Conservation (phyloP, 306 rosid species). For the Acacia confusa region DNA sequence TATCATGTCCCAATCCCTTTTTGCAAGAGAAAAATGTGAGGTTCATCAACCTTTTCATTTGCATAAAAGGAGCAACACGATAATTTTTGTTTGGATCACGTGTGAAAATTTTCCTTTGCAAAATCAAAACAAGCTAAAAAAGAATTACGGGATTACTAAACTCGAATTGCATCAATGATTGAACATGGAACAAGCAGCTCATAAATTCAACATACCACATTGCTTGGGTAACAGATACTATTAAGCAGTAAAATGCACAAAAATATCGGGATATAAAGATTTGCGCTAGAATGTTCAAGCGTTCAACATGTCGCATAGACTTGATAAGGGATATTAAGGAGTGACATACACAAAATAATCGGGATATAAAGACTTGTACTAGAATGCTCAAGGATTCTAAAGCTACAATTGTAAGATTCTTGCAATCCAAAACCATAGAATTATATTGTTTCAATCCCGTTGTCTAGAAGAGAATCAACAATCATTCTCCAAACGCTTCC, state of each 20-base stretch:
- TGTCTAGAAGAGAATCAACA: not conserved
- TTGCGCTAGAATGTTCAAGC: no score
- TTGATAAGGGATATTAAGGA: not conserved
- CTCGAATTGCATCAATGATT: not conserved
- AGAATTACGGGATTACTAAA: not conserved
- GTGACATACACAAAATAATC: constrained; percentile 1
- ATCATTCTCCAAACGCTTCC: not conserved
- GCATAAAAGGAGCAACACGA: not conserved
- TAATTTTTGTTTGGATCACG: not conserved
- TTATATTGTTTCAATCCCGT: not conserved
- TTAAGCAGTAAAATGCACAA: not conserved
- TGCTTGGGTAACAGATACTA: not conserved
- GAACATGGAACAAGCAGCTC: not conserved
- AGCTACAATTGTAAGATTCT: constrained; percentile 16
- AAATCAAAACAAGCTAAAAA: not conserved
- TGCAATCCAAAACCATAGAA: constrained; percentile 29
- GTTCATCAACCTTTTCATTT: no score
- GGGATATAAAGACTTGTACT: not conserved
- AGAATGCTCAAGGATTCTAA: not conserved
- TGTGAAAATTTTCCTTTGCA: not conserved
- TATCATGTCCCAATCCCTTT: not conserved
- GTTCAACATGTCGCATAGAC: not conserved
- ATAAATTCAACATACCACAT: not conserved
- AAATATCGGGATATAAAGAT: not conserved
- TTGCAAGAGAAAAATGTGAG: not conserved